Conservation (phyloP, 2,329 filamentous ascomycete genomes). For the Colletotrichum echinochloae region DNA sequence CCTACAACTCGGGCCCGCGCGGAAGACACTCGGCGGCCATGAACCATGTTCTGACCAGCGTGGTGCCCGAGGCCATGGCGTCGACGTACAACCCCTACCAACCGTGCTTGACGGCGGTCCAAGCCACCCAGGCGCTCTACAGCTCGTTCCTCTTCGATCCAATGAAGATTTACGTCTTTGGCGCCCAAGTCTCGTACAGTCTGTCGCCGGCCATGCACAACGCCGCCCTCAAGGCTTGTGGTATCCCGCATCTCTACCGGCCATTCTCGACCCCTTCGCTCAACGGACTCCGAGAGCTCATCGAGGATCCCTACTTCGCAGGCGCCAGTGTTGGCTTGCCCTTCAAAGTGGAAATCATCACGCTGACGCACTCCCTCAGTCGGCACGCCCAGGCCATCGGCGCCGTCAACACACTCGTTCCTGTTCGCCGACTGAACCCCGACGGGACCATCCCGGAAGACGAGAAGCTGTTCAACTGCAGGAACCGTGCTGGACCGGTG, state of each 20-base stretch:
- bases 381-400: slow-evolving; percentile 80
- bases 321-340: slow-evolving; percentile 79
- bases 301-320: slow-evolving; percentile 75
- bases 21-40: slow-evolving; percentile 75
- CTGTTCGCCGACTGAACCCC: slow-evolving; percentile 70
- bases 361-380: slow-evolving; percentile 75
- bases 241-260: slow-evolving; percentile 76
- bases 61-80: slow-evolving; percentile 59
- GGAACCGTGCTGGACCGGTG: slow-evolving; percentile 74
- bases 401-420: slow-evolving; percentile 81
- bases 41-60: slow-evolving; percentile 73
- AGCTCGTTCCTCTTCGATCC: slow-evolving; percentile 75
- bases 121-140: slow-evolving; percentile 75
- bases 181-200: slow-evolving; percentile 78
- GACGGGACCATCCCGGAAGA: slow-evolving; percentile 69
- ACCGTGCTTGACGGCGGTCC: slow-evolving; percentile 65
- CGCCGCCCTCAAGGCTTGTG: slow-evolving; percentile 73
- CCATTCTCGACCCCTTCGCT: slow-evolving; percentile 73
- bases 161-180: slow-evolving; percentile 80
- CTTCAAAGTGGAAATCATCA: slow-evolving; percentile 80
- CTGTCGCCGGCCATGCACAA: slow-evolving; percentile 84
- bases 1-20: slow-evolving; percentile 72
- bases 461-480: slow-evolving; percentile 63
- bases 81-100: slow-evolving; percentile 42
- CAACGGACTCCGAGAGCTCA: slow-evolving; percentile 71